Base-by-base conservation (phyloP, 371 early-diverging fungal genomes). In the Apophysomyces elegans region DNA sequence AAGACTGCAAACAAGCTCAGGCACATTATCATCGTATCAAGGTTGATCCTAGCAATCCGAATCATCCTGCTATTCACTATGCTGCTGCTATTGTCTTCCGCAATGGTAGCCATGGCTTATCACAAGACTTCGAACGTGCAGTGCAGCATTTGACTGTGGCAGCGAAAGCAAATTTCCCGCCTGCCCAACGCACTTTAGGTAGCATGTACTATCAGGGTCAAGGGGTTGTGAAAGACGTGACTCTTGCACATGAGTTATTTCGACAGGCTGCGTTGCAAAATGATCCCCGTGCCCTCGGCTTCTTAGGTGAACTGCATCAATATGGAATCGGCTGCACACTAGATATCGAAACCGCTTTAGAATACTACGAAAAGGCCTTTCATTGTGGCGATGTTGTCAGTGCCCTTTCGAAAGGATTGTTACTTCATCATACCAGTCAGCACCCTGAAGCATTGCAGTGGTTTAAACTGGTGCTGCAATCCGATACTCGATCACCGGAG, bases 141-240 rank as follows among this genome's bases (percentile, higher is more conserved):
- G 8, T 75, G 5, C 56, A 61, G 26, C 78, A 72, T 60, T 68
- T 74, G 9, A 43, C 32, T 0, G 62, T 60, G 41, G 59, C 74
- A 1, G 70, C 77, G 7, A 63, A 73, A 18, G 39, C 50, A 21
- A 76, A 72, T 2, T 64, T 62, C 61, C 50, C 72, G 5, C 61
- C 56, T 44, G 80, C 74, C 0, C 80, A 80, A 56, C 69, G 68
- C 21, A 45, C 72, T 6, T 65, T 83, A 0, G 85, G 84, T 7
- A 63, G 73, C 14, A 75, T 78, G 75, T 82, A 78, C 61, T 70
- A 76, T 9, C 71, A 81, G 60, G 79, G 75, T 6, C 54, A 72
- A 26, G 73, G 74, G 11, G 65, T 70, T 77, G 4, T 71, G 67
- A 16, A 70, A 69, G 70, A 88, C 62, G 9, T 50, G 21, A 21